Evolutionary conservation across 164 flowering plant genomes (phyloP), one percentile per base, ranked within the genome.

Genomic region (Vitis cinerea): DNA sequence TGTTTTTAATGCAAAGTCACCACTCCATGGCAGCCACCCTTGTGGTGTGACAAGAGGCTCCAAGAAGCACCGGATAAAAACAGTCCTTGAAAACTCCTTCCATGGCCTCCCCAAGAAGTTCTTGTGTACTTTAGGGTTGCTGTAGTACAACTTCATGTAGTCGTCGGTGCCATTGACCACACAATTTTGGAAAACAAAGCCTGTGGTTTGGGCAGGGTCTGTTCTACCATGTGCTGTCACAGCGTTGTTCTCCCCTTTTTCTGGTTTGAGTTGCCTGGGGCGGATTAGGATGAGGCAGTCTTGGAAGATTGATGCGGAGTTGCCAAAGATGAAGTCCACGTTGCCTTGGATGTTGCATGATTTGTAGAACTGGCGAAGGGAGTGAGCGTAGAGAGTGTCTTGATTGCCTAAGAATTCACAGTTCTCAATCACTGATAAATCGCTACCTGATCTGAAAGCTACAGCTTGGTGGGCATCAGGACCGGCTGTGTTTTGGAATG

Each of bases 81-180:
- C 92, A 2, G 94, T 87, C 71, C 98, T 85, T 0, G 97, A 86
- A 59, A 75, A 94, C 77, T 84, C 88, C 78, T 91, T 94, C 99
- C 99, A 94, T 10, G 99, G 99, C 75, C 98, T 77, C 9, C 99
- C 99, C 61, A 95, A 76, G 78, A 61, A 92, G 61, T 77, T 92
- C 64, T 68, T 83, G 78, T 94, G 95, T 58, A 74, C 89, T 44
- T 71, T 69, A 10, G 95, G 88, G 17, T 88, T 88, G 49, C 66
- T 54, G 9, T 62, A 7, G 63, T 82, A 93, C 50, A 80, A 72
- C 0, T 9, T 62, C 91, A 88, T 79, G 83, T 92, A 91, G 13
- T 84, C 93, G 1, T 82, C 85, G 1, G 97, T 94, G 13, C 94
- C 99, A 50, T 88, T 87, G 52, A 94, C 73, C 29, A 81, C 15